Base-by-base conservation (phyloP, 805 yeast species). In the Candida odintsovae region DNA sequence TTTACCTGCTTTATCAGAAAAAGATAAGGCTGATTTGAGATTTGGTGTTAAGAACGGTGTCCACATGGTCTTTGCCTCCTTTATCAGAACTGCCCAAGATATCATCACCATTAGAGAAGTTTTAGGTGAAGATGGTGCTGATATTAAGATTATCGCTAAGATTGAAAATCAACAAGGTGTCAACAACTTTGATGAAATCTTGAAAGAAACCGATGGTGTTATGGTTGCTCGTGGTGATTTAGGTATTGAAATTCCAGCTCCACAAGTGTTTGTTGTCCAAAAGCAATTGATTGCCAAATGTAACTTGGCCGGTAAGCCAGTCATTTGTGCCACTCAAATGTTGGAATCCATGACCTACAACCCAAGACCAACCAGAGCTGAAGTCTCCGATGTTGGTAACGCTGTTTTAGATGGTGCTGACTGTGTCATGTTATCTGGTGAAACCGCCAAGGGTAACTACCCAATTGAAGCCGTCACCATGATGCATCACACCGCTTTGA, bases 151-250 rank as follows among this genome's bases (percentile, higher is more conserved):
- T 75, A 90, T 94, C 63, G 85, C 89, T 69, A 94, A 94, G 82
- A 92, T 94, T 68, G 99, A 94, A 80, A 90, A 90, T 80, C 98
- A 92, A 77, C 99, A 94, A 76, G 99, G 99, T 80, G 98, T 94
- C 64, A 90, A 94, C 86, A 94, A 94, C 83, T 94, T 94, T 68
- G 99, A 94, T 72, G 97, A 88, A 54, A 94, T 94, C 67, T 82
- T 94, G 68, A 70, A 69, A 63, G 96, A 83, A 71, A 94, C 99
- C 54, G 99, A 94, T 69, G 99, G 98, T 78, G 97, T 94, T 66
- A 94, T 94, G 99, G 98, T 94, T 70, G 99, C 99, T 65, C 86
- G 99, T 76, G 99, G 99, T 80, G 99, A 94, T 72, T 80, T 94
- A 64, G 99, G 99, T 80, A 94, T 94, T 66, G 99, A 94, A 78